Conservation (phyloP, 2,329 filamentous ascomycete species). For the Stromatinia cepivora region DNA sequence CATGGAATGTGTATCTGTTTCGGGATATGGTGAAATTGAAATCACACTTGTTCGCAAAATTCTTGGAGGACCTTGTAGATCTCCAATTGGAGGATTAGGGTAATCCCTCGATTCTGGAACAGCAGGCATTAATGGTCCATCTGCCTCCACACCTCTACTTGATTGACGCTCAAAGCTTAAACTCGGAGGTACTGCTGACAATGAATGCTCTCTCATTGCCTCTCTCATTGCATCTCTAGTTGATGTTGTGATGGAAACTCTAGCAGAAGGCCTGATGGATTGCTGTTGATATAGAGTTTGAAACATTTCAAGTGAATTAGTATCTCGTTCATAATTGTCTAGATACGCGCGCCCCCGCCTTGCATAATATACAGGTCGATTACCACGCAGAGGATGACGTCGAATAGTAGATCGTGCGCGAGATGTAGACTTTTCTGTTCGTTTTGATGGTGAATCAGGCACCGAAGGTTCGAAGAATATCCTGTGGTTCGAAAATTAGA, state of each 20-base stretch:
- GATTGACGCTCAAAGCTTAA: slow-evolving; percentile 32
- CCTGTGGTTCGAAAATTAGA: slow-evolving; percentile 34
- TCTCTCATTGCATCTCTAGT: background rate
- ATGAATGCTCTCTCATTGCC: background rate
- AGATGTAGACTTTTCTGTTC: slow-evolving; percentile 37
- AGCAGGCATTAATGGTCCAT: slow-evolving; percentile 36
- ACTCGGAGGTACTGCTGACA: background rate
- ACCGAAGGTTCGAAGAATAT: slow-evolving; percentile 39
- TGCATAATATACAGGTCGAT: background rate
- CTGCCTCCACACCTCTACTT: slow-evolving; percentile 23
- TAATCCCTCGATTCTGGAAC: slow-evolving; percentile 36
- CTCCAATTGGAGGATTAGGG: slow-evolving; percentile 21
- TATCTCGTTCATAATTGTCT: background rate
- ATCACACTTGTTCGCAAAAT: slow-evolving; percentile 29
- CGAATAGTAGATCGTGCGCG: slow-evolving; percentile 39
- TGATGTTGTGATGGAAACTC: background rate
- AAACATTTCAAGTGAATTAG: background rate
- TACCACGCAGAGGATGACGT: slow-evolving; percentile 23
- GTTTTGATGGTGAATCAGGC: slow-evolving; percentile 35
- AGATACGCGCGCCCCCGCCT: background rate
- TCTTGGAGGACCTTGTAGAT: slow-evolving; percentile 29
- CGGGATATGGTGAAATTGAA: slow-evolving; percentile 35
- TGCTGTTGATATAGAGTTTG: background rate
- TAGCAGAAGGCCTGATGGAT: background rate
- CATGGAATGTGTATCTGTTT: slow-evolving; percentile 29